These are phyloP conservation scores for Maudiozyma pseudohumilis DNA, from an alignment of 805 yeast genomes.

Conservation along the genomic window DNA sequence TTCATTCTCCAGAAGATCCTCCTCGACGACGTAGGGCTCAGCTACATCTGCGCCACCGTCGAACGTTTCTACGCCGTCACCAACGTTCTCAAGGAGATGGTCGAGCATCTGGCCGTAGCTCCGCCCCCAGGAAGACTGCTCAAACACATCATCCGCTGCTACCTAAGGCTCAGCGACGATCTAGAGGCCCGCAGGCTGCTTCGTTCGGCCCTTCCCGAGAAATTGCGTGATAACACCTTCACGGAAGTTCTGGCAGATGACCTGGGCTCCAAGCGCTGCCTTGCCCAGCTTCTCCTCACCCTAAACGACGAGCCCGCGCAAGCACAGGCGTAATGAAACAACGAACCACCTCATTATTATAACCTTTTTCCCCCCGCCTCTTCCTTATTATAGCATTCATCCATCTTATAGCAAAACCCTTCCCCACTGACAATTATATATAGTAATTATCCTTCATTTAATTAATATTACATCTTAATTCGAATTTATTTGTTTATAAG, in stretches of 20 bases:
- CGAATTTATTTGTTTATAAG: no score
- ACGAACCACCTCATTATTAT: no score
- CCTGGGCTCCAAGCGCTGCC: slow-evolving; percentile 74
- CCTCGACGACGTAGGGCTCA: slow-evolving; percentile 82
- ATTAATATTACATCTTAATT: no score
- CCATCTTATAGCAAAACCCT: no score
- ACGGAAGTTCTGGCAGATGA: slow-evolving; percentile 73
- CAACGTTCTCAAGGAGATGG: slow-evolving; percentile 77
- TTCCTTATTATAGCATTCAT: no score
- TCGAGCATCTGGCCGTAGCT: slow-evolving; percentile 66
- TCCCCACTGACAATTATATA: no score
- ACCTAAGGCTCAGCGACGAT: slow-evolving; percentile 81
- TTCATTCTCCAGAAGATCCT: slow-evolving; percentile 90
- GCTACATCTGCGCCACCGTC: slow-evolving; percentile 88
- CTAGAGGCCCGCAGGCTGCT: slow-evolving; percentile 82
- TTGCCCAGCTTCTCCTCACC: slow-evolving; percentile 70
- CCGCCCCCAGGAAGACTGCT: slow-evolving; percentile 70
- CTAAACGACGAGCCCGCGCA: slow-evolving; percentile 34
- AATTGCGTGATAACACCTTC: slow-evolving; percentile 68
- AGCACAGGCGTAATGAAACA: background rate
- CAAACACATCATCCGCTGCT: slow-evolving; percentile 91
- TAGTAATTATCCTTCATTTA: no score
- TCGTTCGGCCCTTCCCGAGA: slow-evolving; percentile 74
- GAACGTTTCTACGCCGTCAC: slow-evolving; percentile 93
- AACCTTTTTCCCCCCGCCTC: no score